phyloP scores from a whole-genome alignment of 2,329 filamentous ascomycete genomes.

The Stagonosporopsis cucurbitacearum region DNA sequence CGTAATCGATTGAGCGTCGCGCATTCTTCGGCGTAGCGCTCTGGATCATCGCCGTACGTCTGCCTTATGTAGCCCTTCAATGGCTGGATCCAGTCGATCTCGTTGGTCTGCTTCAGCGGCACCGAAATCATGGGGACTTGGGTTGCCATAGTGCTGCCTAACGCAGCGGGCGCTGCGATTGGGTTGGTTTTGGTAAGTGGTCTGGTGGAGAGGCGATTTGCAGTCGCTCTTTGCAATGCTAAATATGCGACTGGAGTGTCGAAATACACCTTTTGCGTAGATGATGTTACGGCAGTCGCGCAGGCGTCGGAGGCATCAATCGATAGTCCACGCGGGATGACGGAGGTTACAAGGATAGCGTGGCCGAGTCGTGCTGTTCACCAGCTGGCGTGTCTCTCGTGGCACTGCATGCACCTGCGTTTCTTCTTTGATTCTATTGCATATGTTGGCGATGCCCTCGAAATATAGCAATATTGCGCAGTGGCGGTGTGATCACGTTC shows the following conservation, averaged over 20 bases:
- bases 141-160: conserved; percentile 40
- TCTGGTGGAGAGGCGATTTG: conserved; percentile 11
- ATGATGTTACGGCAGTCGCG: conserved; percentile 10
- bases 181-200: conserved; percentile 26
- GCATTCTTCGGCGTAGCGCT: conserved; percentile 95
- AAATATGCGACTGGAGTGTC: not conserved
- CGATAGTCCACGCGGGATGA: conserved; percentile 32
- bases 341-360: conserved; percentile 26
- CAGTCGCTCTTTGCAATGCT: not conserved
- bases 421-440: not conserved
- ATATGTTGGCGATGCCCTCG: not conserved
- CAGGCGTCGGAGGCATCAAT: conserved; percentile 18
- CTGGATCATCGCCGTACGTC: conserved; percentile 95
- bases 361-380: conserved; percentile 21
- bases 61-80: conserved; percentile 92
- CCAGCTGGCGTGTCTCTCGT: conserved; percentile 15
- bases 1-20: conserved; percentile 89
- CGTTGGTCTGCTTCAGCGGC: conserved; percentile 91
- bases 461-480: conserved; percentile 8
- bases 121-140: conserved; percentile 91
- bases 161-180: conserved; percentile 20
- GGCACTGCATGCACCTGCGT: conserved; percentile 20
- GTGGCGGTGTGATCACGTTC: conserved; percentile 10
- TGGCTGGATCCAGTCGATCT: conserved; percentile 96
- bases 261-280: not conserved